Percentiles rank a stretch among this genome's conserved stretches.
Evolutionary conservation across 2,329 filamentous ascomycete species (phyloP).

Genomic region (Colletotrichum brevisporum): DNA sequence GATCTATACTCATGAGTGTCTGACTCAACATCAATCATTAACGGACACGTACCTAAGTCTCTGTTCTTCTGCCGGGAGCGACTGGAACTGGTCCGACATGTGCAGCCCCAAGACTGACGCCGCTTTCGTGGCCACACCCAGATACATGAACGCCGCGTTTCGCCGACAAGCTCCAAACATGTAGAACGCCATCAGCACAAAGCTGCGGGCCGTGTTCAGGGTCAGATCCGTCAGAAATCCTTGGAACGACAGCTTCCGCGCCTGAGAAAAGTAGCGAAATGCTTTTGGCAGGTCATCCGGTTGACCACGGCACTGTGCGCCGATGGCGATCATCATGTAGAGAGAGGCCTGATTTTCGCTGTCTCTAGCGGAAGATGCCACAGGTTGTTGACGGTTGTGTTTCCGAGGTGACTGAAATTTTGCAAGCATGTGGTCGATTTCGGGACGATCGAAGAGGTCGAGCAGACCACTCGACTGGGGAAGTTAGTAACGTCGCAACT

Average conservation of each 20-base stretch:
- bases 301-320: conserved; percentile 58
- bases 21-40: accelerated
- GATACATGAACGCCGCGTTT: conserved; percentile 74
- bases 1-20: not conserved
- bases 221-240: conserved; percentile 68
- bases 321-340: conserved; percentile 66
- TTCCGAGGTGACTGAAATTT: not conserved
- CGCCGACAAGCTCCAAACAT: conserved; percentile 71
- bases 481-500: not conserved
- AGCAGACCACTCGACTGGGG: conserved; percentile 52
- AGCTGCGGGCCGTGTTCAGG: conserved; percentile 65
- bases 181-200: conserved; percentile 71
- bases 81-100: conserved; percentile 49
- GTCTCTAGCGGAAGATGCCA: not conserved
- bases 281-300: conserved; percentile 37
- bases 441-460: conserved; percentile 47
- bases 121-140: conserved; percentile 71
- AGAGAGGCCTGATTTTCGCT: not conserved
- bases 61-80: conserved; percentile 40
- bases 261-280: conserved; percentile 60
- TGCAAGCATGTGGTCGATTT: not conserved
- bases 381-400: not conserved
- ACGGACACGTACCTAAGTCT: conserved; percentile 42
- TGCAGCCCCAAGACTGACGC: conserved; percentile 71
- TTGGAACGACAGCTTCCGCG: conserved; percentile 62